Evolutionary conservation across 2,329 filamentous ascomycete species (phyloP).

Genomic region (Graphilbum ipis-grandicollis): DNA sequence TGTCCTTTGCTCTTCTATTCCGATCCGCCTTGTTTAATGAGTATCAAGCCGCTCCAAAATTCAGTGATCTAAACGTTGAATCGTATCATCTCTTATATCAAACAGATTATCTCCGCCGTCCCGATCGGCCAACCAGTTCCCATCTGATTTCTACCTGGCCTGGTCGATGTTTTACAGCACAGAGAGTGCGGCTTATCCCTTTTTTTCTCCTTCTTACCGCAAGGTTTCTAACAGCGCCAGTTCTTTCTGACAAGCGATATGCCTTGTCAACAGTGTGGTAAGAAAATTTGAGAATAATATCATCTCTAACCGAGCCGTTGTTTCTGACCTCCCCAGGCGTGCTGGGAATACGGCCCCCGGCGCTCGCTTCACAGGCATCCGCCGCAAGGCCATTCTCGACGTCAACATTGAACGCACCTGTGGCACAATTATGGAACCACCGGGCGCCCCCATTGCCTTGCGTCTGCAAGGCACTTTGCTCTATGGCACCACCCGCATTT

Average conservation of each 20-base stretch:
- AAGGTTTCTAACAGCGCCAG: conserved; percentile 21
- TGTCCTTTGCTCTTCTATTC: too few species aligned
- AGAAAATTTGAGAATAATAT: too few species aligned
- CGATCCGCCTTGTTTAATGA: too few species aligned
- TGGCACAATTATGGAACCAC: conserved; percentile 65
- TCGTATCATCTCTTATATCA: too few species aligned
- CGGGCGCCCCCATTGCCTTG: conserved; percentile 68
- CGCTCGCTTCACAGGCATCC: conserved; percentile 54
- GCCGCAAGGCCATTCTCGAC: conserved; percentile 70
- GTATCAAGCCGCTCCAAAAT: too few species aligned
- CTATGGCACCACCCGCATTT: conserved; percentile 72
- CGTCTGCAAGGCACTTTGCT: conserved; percentile 80
- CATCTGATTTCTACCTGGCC: too few species aligned
- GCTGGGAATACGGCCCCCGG: conserved; percentile 73
- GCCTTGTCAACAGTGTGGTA: conserved; percentile 93
- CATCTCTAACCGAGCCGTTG: too few species aligned
- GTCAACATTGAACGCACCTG: conserved; percentile 81
- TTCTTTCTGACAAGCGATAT: conserved; percentile 74
- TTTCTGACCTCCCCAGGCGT: conserved; percentile 42
- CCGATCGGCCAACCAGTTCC: too few species aligned
- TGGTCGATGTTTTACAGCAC: conserved; percentile 63
- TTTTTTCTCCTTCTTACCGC: too few species aligned
- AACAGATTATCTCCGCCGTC: too few species aligned
- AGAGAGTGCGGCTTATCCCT: conserved; percentile 80
- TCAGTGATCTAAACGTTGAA: too few species aligned